These are phyloP conservation scores for Monilinia aucupariae DNA, from an alignment of 2,329 filamentous ascomycete species.

Conservation along the genomic window DNA sequence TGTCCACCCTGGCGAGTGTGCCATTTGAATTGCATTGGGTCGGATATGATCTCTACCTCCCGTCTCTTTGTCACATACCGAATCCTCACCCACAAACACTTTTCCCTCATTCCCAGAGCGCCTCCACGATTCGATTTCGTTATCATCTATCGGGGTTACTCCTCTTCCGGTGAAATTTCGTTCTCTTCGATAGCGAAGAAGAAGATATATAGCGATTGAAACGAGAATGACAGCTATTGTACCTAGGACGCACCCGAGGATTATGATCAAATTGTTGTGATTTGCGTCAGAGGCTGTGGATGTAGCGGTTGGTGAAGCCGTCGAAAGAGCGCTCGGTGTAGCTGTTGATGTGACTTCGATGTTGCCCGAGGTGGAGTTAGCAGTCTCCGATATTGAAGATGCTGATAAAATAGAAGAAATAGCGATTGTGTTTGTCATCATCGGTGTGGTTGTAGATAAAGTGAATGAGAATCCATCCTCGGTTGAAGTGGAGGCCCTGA, in stretches of 20 bases:
- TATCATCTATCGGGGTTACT: constrained; percentile 57
- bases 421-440: constrained; percentile 22
- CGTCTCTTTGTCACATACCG: constrained; percentile 14
- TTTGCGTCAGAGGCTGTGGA: constrained; percentile 19
- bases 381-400: constrained; percentile 10
- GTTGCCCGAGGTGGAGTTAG: neutral
- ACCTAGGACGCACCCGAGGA: constrained; percentile 30
- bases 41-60: constrained; percentile 1
- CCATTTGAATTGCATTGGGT: constrained; percentile 11
- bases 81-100: neutral
- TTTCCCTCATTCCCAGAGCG: constrained; percentile 19
- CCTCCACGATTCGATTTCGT: constrained; percentile 60
- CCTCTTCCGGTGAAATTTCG: constrained; percentile 47
- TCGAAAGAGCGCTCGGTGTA: constrained; percentile 17
- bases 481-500: constrained; percentile 1
- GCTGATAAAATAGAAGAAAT: constrained; percentile 21
- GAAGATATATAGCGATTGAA: constrained; percentile 22
- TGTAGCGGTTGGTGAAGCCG: constrained; percentile 16
- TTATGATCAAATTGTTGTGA: constrained; percentile 26
- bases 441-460: constrained; percentile 15
- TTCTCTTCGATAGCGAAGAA: constrained; percentile 24
- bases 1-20: constrained; percentile 27
- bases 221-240: constrained; percentile 28
- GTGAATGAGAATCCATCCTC: constrained; percentile 14
- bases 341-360: constrained; percentile 11